phyloP scores from a whole-genome alignment of 1,139 yeast genomes.

The Casaregolazyma lundiana region DNA sequence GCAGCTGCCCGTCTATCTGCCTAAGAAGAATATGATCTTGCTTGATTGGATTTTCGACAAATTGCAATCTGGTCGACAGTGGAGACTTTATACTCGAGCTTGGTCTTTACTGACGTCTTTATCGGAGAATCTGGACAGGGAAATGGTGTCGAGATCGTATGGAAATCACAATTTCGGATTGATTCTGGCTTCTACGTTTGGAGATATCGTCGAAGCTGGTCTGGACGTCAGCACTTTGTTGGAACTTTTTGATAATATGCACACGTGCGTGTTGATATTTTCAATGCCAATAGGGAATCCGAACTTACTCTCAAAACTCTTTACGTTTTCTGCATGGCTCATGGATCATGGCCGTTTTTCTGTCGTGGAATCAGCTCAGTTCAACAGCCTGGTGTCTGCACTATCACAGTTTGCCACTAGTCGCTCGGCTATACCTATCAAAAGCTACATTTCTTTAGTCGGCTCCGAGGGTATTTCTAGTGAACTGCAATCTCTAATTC shows the following conservation, averaged over 20 bases:
- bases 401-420: neutral
- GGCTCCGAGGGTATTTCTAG: neutral
- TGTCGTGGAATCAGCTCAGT: neutral
- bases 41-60: slow-evolving; percentile 66
- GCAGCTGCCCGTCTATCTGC: slow-evolving; percentile 47
- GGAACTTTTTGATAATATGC: neutral
- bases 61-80: slow-evolving; percentile 30
- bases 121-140: slow-evolving; percentile 17
- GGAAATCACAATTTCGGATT: slow-evolving; percentile 19
- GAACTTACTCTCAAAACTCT: neutral
- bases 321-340: slow-evolving; percentile 2
- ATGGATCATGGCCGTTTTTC: neutral
- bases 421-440: neutral
- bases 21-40: slow-evolving; percentile 55
- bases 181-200: slow-evolving; percentile 16
- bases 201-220: slow-evolving; percentile 10
- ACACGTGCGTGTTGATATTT: neutral
- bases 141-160: slow-evolving; percentile 16
- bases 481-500: neutral
- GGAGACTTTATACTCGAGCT: slow-evolving; percentile 15
- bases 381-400: neutral
- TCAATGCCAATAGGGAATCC: neutral
- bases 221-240: neutral
- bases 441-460: neutral
- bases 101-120: slow-evolving; percentile 16